Base-by-base conservation (phyloP, 2,329 filamentous ascomycete species). In the Ophiostoma montium region DNA sequence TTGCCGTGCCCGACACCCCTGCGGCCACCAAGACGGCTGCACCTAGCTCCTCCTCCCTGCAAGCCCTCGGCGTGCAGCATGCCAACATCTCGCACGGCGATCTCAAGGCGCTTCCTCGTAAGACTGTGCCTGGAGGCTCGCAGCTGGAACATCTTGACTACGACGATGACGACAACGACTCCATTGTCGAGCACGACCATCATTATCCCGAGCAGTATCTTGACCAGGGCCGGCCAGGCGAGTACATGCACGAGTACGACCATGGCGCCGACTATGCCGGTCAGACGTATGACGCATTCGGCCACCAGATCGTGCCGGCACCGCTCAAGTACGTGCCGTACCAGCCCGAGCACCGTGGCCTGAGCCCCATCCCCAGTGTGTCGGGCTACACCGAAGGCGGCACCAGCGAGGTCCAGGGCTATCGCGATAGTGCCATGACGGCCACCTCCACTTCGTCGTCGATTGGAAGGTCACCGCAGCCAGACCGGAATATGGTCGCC, bases 361-460 rank as follows among this genome's bases (percentile, higher is more conserved):
- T 94, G 45, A 95, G 89, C 60, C 90, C 90, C 0, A 89, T 94
- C 52, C 89, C 92, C 57, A 95, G 89, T 58, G 86, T 95, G 15
- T 90, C 87, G 11, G 92, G 89, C 54, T 90, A 88, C 58, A 82
- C 78, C 4, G 80, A 88, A 58, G 78, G 79, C 43, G 78, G 78
- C 48, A 23, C 47, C 5, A 80, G 71, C 57, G 74, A 80, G 53
- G 67, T 68, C 27, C 71, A 72, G 32, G 65, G 66, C 30, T 76
- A 75, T 57, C 75, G 75, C 45, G 73, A 81, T 51, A 77, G 78
- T 1, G 66, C 70, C 50, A 66, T 74, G 31, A 72, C 72, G 41
- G 71, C 70, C 13, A 63, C 62, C 15, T 63, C 65, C 3, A 68
- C 67, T 18, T 80, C 81, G 1, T 84, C 83, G 1, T 70, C 76